A percentile compares a stretch with the other conserved stretches of the same genome.
phyloP scores from a whole-genome alignment of 2,329 filamentous ascomycete species.

The Trichoderma sp. region DNA sequence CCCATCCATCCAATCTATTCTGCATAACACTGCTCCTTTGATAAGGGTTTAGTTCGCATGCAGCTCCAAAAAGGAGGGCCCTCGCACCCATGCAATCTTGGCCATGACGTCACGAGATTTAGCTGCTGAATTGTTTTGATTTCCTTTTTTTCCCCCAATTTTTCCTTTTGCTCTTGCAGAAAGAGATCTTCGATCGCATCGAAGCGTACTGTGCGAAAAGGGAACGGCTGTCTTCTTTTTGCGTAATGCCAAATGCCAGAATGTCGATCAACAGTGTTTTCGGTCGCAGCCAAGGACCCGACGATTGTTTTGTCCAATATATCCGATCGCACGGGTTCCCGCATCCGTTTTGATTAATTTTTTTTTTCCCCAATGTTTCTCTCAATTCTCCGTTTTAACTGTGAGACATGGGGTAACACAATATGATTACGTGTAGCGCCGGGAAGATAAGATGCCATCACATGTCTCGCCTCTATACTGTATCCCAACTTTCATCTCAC shows the following conservation, averaged over 20 bases:
- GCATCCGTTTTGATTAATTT: neutral
- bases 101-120: constrained; percentile 2
- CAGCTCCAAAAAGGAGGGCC: neutral
- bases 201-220: neutral
- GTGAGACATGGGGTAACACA: neutral
- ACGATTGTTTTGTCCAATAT: neutral
- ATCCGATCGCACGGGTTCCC: neutral
- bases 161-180: too few relatives aligned
- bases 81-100: neutral
- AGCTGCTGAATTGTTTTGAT: too few relatives aligned
- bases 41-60: neutral
- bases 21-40: neutral
- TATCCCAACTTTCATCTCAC: too few relatives aligned
- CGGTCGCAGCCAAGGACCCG: neutral
- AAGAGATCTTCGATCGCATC: constrained; percentile 10
- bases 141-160: neutral
- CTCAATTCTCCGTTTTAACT: neutral
- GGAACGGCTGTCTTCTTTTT: too few relatives aligned
- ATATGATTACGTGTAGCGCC: neutral
- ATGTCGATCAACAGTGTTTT: neutral
- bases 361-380: neutral
- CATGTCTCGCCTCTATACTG: too few relatives aligned
- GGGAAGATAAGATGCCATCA: neutral
- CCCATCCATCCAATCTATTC: neutral
- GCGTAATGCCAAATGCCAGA: neutral